Evolutionary conservation across 169 alveolate species (phyloP).

Genomic region (Eimeria necatrix): DNA sequence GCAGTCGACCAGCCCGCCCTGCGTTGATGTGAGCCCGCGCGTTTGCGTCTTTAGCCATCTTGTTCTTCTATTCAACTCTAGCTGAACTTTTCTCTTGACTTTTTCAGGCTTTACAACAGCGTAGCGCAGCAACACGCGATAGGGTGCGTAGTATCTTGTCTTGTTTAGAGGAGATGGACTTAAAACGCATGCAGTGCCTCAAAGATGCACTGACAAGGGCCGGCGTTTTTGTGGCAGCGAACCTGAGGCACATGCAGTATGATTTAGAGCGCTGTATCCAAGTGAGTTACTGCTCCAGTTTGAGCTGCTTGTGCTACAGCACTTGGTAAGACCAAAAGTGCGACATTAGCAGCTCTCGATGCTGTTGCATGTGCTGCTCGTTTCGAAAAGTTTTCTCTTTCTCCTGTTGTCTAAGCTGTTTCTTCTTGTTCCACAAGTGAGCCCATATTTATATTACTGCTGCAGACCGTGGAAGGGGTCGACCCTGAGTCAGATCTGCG

Average conservation of each 20-base stretch:
- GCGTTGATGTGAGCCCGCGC: too few species aligned
- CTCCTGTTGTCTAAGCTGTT: background rate
- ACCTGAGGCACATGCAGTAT: conserved; percentile 79
- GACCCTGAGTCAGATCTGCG: conserved; percentile 66
- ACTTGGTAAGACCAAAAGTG: background rate
- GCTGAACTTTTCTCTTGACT: background rate
- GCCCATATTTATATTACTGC: background rate
- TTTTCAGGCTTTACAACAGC: conserved; percentile 41
- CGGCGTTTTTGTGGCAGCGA: conserved; percentile 75
- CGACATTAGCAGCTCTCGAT: background rate
- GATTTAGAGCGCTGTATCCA: conserved; percentile 75
- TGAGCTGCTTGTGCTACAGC: background rate
- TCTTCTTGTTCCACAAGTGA: background rate
- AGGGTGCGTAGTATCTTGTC: conserved; percentile 64
- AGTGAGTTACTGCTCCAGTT: background rate
- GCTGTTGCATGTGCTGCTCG: background rate
- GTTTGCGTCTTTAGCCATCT: background rate
- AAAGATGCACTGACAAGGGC: conserved; percentile 76
- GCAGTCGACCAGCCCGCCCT: too few species aligned
- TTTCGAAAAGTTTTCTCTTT: too few species aligned
- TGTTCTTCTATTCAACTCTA: background rate
- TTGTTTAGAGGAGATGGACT: conserved; percentile 79
- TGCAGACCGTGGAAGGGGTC: conserved; percentile 71
- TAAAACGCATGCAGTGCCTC: conserved; percentile 80
- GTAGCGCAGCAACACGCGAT: conserved; percentile 28